Evolutionary conservation across 2,329 filamentous ascomycete genomes (phyloP).

Genomic region (Stagonosporopsis tanaceti): DNA sequence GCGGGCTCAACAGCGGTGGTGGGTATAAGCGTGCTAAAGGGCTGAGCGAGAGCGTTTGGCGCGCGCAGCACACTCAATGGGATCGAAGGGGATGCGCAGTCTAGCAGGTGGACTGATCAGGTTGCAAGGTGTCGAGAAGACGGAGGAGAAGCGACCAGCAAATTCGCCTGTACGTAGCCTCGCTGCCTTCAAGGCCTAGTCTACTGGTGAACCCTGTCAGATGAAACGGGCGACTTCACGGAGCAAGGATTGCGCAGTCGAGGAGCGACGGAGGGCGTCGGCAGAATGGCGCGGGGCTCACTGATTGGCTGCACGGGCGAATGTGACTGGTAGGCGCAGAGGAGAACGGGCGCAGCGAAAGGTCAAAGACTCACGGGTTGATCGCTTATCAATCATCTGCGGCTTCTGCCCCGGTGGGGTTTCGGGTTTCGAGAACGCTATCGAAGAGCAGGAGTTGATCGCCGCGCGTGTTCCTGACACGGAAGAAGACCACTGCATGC

Average conservation of each 20-base stretch:
- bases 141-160: conserved; percentile 24
- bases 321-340: conserved; percentile 19
- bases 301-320: conserved; percentile 23
- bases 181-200: conserved; percentile 18
- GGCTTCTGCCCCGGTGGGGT: conserved; percentile 26
- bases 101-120: conserved; percentile 1
- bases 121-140: conserved; percentile 16
- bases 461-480: conserved; percentile 29
- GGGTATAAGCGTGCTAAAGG: conserved; percentile 2
- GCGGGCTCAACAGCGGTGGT: conserved; percentile 6
- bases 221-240: conserved; percentile 28
- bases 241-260: conserved; percentile 24
- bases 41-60: conserved; percentile 10
- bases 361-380: conserved; percentile 16
- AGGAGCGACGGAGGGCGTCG: conserved; percentile 24
- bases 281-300: conserved; percentile 14
- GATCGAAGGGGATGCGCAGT: conserved; percentile 7
- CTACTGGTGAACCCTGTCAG: conserved; percentile 19
- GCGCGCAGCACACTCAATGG: conserved; percentile 20
- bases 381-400: conserved; percentile 32
- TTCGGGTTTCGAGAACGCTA: conserved; percentile 33
- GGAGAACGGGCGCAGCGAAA: conserved; percentile 31
- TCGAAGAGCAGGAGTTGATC: conserved; percentile 27
- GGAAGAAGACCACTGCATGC: conserved; percentile 1
- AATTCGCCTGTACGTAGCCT: conserved; percentile 23